Base-by-base conservation (phyloP, 345 rosid species). In the Clausena lansium region DNA sequence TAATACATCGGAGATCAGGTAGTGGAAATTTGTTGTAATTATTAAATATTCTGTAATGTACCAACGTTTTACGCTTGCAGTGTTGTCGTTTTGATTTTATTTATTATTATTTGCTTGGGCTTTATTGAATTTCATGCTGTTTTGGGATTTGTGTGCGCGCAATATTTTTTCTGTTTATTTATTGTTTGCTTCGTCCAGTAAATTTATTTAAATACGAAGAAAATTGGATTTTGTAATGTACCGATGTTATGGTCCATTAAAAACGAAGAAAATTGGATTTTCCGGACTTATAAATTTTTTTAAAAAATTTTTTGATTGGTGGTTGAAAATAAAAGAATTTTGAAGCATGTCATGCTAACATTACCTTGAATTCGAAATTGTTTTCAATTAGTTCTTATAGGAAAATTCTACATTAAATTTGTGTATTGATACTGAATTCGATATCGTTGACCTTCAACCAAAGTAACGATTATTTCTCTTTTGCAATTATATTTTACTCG, bases 1-100 rank as follows among this genome's bases (percentile, higher is more conserved):
- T 33, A 14, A 52, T 22, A 13, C 28, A 65, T 66, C 52, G 50
- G 57, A 67, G 75, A 81, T 81, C 36, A 39, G 30, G 6, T 15
- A 50, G 57, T 27, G 4, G 36, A 27, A 14, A 17, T 27, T 69
- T 69, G 24, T 69, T 25, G 50, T 45, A 27, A 27, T 45, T 47
- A 50, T 17, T 7, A 27, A 6, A 8, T 2, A 32, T 64, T 33
- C 19, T 64, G 25, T 64, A 64, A 19, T 8, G 22, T 33, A 33
- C 24, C 38, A 45, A 15, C 59, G 9, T 47, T 14, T 25, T 45
- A 50, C 73, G 60, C 25, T 11, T 28, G 58, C 36, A 15, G 24
- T 47, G 52, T 35, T 27, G 59, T 45, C 36, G 73, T 69, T 69
- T 47, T 69, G 58, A 41, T 41, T 41, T 41, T 10, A 41, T 41